Evolutionary conservation across 768 basidiomycete species (phyloP), one percentile per base, ranked within the genome.

Genomic region (Pilatotrama ljubarskyi): DNA sequence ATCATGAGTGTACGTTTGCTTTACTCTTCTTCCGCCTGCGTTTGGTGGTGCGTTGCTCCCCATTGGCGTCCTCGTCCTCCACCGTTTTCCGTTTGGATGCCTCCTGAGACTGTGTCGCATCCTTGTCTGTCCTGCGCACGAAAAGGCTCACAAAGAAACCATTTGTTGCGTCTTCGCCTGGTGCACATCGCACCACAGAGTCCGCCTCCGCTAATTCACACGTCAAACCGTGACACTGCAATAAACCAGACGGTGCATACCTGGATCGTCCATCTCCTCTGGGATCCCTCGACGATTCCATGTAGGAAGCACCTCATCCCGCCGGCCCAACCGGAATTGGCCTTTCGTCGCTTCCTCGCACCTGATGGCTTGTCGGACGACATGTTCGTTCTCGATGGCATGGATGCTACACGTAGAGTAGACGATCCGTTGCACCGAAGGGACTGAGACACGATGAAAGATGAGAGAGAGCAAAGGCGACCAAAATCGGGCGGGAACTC

Each of bases 71-170:
- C 25, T 48, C 59, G 9, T 56, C 29, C 6, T 36, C 51, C 8
- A 61, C 38, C 58, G 20, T 55, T 66, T 68, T 54, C 64, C 66
- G 49, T 22, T 58, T 64, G 46, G 47, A 59, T 26, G 40, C 61
- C 18, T 43, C 25, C 51, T 17, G 44, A 48, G 11, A 22, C 22
- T 51, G 41, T 35, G 14, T 38, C 26, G 29, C 40, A 0, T 49
- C 53, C 25, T 55, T 57, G 14, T 49, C 61, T 22, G 26, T 36
- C 29, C 3, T 35, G 6, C 63, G 58, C n/a, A 93, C 77, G 70
- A 98, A 95, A 91, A 97, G n/a, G 92, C 87, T 64, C 22, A 99
- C 95, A 67, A 99, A 99, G 78, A 99, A 99, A 0, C 97, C 97
- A 68, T 98, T 98, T 13, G 92, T 94, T 37, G 82, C 84, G 68